These are phyloP conservation scores for Anthostomella pinea DNA, from an alignment of 2,329 filamentous ascomycete species.

Conservation along the genomic window DNA sequence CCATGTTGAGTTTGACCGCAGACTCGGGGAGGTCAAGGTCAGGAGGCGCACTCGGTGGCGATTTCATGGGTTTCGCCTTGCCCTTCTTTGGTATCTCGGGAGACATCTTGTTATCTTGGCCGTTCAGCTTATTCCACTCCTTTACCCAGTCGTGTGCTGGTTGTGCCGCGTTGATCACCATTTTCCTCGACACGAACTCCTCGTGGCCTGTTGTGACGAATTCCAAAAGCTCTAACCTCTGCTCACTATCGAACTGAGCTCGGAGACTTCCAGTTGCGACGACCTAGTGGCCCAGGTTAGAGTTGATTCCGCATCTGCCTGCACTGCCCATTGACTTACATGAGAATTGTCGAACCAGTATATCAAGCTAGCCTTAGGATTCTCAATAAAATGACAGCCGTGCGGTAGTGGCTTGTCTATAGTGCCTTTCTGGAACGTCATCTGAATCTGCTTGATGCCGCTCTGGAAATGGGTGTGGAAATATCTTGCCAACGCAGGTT, in stretches of 20 bases:
- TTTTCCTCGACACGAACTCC: slow-evolving; percentile 75
- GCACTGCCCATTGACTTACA: slow-evolving; percentile 48
- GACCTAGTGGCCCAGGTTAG: slow-evolving; percentile 49
- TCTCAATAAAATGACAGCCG: slow-evolving; percentile 72
- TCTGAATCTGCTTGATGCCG: slow-evolving; percentile 80
- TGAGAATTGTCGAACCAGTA: slow-evolving; percentile 87
- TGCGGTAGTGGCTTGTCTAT: slow-evolving; percentile 55
- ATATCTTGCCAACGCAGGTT: slow-evolving; percentile 78
- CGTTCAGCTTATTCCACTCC: slow-evolving; percentile 61
- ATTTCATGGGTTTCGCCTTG: slow-evolving; percentile 58
- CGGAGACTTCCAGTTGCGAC: slow-evolving; percentile 74
- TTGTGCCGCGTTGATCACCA: slow-evolving; percentile 59
- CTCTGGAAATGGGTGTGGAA: slow-evolving; percentile 88
- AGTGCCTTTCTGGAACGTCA: slow-evolving; percentile 70
- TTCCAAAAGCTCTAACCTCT: slow-evolving; percentile 82
- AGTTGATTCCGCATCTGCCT: no score
- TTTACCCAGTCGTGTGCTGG: slow-evolving; percentile 64
- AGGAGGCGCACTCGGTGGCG: slow-evolving; percentile 56
- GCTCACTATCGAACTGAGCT: slow-evolving; percentile 73
- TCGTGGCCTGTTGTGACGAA: slow-evolving; percentile 75
- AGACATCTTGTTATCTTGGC: slow-evolving; percentile 55
- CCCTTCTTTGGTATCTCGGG: slow-evolving; percentile 67
- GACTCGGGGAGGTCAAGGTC: slow-evolving; percentile 61
- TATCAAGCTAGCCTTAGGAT: slow-evolving; percentile 73
- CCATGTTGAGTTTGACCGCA: slow-evolving; percentile 53